Evolutionary conservation across 345 rosid genomes (phyloP).

Genomic region (Murraya paniculata): DNA sequence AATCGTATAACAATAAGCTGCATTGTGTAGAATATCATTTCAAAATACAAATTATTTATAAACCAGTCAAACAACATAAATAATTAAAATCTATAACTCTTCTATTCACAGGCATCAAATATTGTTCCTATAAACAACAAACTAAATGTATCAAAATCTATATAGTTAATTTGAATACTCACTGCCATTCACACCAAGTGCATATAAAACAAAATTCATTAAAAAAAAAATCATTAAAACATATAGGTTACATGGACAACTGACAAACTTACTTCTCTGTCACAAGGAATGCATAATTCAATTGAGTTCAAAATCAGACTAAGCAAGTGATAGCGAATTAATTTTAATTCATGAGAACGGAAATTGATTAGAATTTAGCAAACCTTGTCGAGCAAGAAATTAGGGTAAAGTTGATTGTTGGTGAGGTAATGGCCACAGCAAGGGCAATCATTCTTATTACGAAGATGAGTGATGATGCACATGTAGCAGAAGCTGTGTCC

Average conservation of each 20-base stretch:
- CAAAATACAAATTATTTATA: slow-evolving; percentile 18
- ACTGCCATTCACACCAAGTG: background rate
- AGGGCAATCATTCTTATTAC: slow-evolving; percentile 94
- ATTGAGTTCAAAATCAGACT: background rate
- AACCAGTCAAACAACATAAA: background rate
- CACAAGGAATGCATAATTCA: background rate
- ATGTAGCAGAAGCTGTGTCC: slow-evolving; percentile 98
- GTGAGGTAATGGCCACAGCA: slow-evolving; percentile 83
- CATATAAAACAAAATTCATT: too few species aligned
- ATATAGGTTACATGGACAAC: background rate
- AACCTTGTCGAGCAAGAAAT: slow-evolving; percentile 89
- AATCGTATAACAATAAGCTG: slow-evolving; percentile 28
- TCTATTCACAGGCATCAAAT: background rate
- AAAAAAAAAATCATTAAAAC: background rate
- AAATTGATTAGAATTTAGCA: background rate
- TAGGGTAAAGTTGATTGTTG: slow-evolving; percentile 78
- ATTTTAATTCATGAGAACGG: background rate
- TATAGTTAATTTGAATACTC: background rate
- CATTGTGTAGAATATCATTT: slow-evolving; percentile 19
- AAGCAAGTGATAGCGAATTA: background rate
- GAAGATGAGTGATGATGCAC: slow-evolving; percentile 92
- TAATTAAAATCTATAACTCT: background rate
- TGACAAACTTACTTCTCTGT: background rate
- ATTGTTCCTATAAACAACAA: background rate
- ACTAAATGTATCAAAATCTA: too few species aligned